Conservation (phyloP, 495 filamentous ascomycete genomes). For the Penicillium macrosclerotiorum region DNA sequence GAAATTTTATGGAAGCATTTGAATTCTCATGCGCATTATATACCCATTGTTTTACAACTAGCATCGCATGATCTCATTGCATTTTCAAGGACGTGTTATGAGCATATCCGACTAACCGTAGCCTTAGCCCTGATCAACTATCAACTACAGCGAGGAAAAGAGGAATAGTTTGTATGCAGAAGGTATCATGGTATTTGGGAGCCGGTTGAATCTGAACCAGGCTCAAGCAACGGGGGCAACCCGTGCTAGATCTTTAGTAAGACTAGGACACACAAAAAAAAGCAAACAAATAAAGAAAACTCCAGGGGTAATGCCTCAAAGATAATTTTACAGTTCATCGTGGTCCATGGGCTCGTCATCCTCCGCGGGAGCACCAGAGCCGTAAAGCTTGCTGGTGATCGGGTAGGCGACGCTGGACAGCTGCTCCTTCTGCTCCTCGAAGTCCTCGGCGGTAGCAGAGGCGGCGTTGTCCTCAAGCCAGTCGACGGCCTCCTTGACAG, state of each 20-base stretch:
- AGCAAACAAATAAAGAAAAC: constrained; percentile 32
- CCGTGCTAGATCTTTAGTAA: constrained; percentile 14
- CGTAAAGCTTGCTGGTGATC: constrained; percentile 97
- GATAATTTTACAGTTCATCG: constrained; percentile 81
- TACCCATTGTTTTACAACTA: no score
- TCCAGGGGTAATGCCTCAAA: constrained; percentile 44
- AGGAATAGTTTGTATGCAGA: constrained; percentile 4
- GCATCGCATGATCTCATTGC: no score
- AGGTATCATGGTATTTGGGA: constrained; percentile 38
- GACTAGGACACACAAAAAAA: constrained; percentile 21
- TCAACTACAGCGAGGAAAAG: no score
- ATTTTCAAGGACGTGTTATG: no score
- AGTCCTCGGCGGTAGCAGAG: constrained; percentile 86
- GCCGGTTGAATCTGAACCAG: constrained; percentile 10
- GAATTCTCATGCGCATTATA: no score
- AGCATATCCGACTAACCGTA: no score
- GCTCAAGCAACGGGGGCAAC: constrained; percentile 15
- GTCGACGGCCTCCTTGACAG: constrained; percentile 94
- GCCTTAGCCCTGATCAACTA: no score
- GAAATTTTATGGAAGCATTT: no score
- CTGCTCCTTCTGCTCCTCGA: constrained; percentile 99
- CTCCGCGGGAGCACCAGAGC: constrained; percentile 55
- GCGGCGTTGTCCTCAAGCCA: constrained; percentile 97
- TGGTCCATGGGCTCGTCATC: constrained; percentile 72
- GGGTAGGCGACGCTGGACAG: constrained; percentile 94